phyloP scores from a whole-genome alignment of 139 green algal genomes.

The Chlorella sp. region DNA sequence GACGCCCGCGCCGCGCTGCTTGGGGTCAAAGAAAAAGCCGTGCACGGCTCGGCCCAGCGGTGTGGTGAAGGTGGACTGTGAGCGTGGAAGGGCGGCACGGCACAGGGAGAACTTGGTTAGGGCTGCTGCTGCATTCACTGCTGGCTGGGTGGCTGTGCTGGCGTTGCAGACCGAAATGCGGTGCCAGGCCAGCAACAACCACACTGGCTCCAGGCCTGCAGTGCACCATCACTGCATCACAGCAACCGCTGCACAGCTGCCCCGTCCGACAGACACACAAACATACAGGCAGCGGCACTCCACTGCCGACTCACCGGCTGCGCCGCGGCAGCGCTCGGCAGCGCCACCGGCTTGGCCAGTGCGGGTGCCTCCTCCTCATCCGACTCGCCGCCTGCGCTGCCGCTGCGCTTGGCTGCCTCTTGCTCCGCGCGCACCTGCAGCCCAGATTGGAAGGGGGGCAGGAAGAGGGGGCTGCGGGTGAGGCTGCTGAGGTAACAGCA shows the following conservation, averaged over 20 bases:
- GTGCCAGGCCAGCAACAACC: too few species aligned
- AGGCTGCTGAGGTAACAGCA: not conserved
- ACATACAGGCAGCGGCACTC: too few species aligned
- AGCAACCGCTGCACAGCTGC: too few species aligned
- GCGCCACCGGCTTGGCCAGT: conserved; percentile 11
- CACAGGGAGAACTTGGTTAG: too few species aligned
- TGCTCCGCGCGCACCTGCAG: conserved; percentile 33
- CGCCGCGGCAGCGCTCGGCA: not conserved
- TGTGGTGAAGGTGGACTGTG: conserved; percentile 11
- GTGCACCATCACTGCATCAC: too few species aligned
- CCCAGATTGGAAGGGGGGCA: not conserved
- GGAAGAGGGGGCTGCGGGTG: too few species aligned
- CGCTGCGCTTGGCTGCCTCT: not conserved
- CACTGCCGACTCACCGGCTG: conserved; percentile 9
- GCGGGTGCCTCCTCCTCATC: conserved; percentile 18
- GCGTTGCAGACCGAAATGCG: too few species aligned
- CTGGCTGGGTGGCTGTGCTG: too few species aligned
- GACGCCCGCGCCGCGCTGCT: conserved; percentile 1
- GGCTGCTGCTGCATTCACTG: too few species aligned
- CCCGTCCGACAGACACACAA: too few species aligned
- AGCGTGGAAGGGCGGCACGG: too few species aligned
- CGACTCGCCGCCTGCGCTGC: not conserved
- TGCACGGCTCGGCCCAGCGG: conserved; percentile 38
- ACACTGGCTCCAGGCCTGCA: too few species aligned
- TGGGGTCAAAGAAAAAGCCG: conserved; percentile 62